Base-by-base conservation (phyloP, 1,139 yeast genomes). In the Taiozyma onychis region DNA sequence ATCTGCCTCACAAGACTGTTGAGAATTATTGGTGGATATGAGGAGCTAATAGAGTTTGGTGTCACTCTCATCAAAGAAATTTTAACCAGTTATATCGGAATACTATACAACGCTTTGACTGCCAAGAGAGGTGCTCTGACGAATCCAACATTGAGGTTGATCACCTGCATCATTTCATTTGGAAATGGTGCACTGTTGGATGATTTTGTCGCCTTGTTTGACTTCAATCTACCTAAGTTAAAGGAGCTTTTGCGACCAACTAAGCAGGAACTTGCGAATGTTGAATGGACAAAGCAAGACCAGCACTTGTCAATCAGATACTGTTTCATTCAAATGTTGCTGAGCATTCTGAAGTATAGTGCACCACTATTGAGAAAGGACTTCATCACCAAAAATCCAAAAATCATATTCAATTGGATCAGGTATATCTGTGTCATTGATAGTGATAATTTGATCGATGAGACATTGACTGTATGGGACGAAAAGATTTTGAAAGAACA, bases 51-150 rank as follows among this genome's bases (percentile, higher is more conserved):
- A 52, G 47, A 65, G 53, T 50, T 59, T 45, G 71, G 75, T 27
- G 72, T 68, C 2, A 67, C 69, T 6, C 66, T 80, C 46, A 77
- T 84, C 51, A 74, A 71, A 47, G 77, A 77, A 22, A 67, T 89
- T 10, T 66, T 89, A 21, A 72, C 74, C 2, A 76, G 74, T 49
- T 79, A 86, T 61, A 65, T 77, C 46, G 86, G 84, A 59, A 77
- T 82, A 24, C 70, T 90, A 5, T 88, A 87, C 66, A 74, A 96
- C 59, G 83, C 87, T 26, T 69, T 90, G 44, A 78, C 76, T 53
- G 78, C 81, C 52, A 67, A 76, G 57, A 77, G 83, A 55, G 80
- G 86, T 0, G 71, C 79, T 1, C 69, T 81, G 11, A 80, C 93
- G 1, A 81, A 78, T 50, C 85, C 95, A 0, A 75, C 78, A 1